phyloP scores from a whole-genome alignment of 192 early-diverging fungal genomes.

The Oehlia diaphana region DNA sequence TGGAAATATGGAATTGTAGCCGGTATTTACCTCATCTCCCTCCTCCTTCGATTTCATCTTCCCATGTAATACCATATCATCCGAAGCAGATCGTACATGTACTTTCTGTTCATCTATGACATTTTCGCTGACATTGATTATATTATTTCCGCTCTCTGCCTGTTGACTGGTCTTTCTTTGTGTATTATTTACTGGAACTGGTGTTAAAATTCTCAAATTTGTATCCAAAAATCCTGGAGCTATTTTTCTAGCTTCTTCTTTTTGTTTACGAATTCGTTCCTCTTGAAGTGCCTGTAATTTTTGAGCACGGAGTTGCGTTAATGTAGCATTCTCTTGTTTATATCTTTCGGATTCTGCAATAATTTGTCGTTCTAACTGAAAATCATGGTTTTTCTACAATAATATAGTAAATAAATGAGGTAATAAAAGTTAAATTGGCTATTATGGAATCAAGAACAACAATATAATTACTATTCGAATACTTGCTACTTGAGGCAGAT shows the following conservation, averaged over 20 bases:
- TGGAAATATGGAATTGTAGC: background rate
- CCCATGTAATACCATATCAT: conserved; percentile 6
- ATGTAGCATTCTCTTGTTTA: conserved; percentile 34
- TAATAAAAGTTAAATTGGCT: too few species aligned
- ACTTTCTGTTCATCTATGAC: background rate
- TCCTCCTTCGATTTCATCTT: conserved; percentile 2
- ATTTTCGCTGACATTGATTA: background rate
- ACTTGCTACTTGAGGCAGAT: background rate
- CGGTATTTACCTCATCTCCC: conserved; percentile 1
- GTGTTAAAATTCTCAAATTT: conserved; percentile 58
- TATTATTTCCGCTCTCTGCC: conserved; percentile 1
- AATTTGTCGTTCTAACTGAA: conserved; percentile 54
- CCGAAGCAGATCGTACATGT: conserved; percentile 6
- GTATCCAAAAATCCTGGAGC: conserved; percentile 66
- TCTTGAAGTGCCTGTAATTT: conserved; percentile 39
- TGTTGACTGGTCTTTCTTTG: background rate
- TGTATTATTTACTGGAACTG: conserved; percentile 36
- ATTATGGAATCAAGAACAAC: too few species aligned
- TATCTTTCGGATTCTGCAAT: conserved; percentile 45
- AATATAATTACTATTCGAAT: background rate
- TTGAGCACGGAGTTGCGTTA: conserved; percentile 36
- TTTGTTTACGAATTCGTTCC: conserved; percentile 48
- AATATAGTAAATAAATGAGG: background rate
- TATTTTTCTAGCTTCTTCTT: conserved; percentile 60
- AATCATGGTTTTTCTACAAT: conserved; percentile 49